Percentiles rank a stretch among this genome's conserved stretches.
Conservation (phyloP, 2,329 filamentous ascomycete species). For the Boeremia exigua region DNA sequence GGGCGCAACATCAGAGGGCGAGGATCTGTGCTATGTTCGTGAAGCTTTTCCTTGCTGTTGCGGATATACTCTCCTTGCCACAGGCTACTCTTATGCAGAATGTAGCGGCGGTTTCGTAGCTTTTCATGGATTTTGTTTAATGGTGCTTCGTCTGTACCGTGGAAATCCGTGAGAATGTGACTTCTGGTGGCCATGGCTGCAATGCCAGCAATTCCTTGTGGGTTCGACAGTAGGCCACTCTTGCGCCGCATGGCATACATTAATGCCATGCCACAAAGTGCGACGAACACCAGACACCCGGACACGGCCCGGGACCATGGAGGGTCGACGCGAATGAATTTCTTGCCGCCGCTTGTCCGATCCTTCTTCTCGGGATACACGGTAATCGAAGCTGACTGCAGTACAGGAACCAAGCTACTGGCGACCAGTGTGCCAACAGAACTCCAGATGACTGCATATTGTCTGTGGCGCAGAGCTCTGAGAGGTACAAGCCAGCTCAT, state of each 20-base stretch:
- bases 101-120: constrained; percentile 71
- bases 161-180: constrained; percentile 77
- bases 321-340: constrained; percentile 63
- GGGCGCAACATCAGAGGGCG: constrained; percentile 73
- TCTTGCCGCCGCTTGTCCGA: constrained; percentile 55
- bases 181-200: constrained; percentile 76
- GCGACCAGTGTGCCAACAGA: constrained; percentile 70
- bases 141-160: constrained; percentile 71
- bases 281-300: constrained; percentile 62
- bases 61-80: constrained; percentile 66
- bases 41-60: constrained; percentile 56
- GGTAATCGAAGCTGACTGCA: constrained; percentile 68
- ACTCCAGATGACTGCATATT: constrained; percentile 72
- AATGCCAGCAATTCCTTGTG: constrained; percentile 74
- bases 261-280: constrained; percentile 63
- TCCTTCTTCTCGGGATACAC: constrained; percentile 60
- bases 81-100: constrained; percentile 72
- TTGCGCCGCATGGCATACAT: constrained; percentile 68
- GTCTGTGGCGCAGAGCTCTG: constrained; percentile 65
- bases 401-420: constrained; percentile 71
- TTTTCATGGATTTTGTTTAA: constrained; percentile 71
- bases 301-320: constrained; percentile 69
- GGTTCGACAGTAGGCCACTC: constrained; percentile 71
- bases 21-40: constrained; percentile 57
- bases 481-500: constrained; percentile 71